These are phyloP conservation scores for Sugiyamaella pinicola DNA, from an alignment of 1,139 yeast genomes.

Conservation along the genomic window DNA sequence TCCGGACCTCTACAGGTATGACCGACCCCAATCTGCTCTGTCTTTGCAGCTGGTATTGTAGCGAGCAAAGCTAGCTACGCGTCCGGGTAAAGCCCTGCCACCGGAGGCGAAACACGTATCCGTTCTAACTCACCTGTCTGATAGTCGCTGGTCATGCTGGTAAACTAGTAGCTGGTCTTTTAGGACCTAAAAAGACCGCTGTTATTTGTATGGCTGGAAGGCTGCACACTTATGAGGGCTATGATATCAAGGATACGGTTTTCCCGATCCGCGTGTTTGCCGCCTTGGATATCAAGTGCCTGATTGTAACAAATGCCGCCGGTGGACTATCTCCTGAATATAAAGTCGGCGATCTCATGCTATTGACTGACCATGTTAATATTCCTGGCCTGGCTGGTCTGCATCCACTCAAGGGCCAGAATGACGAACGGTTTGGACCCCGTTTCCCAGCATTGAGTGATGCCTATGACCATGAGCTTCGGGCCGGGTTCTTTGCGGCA, in stretches of 20 bases:
- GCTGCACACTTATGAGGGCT: conserved; percentile 90
- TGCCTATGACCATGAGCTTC: conserved; percentile 76
- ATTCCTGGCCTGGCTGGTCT: conserved; percentile 87
- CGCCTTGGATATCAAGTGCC: conserved; percentile 57
- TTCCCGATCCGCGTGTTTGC: conserved; percentile 82
- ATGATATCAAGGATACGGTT: conserved; percentile 74
- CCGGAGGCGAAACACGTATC: no score
- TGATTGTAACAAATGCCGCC: conserved; percentile 89
- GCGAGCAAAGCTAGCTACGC: background rate
- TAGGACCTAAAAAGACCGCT: conserved; percentile 70
- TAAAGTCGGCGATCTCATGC: conserved; percentile 87
- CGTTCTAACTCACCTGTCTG: background rate
- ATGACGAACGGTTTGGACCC: conserved; percentile 77
- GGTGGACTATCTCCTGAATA: conserved; percentile 75
- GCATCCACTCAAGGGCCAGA: conserved; percentile 88
- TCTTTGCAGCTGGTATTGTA: background rate
- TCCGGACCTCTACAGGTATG: conserved; percentile 63
- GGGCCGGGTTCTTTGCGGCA: conserved; percentile 52
- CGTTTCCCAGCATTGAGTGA: conserved; percentile 87
- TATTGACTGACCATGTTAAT: conserved; percentile 74
- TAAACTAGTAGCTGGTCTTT: conserved; percentile 71
- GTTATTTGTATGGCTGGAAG: conserved; percentile 95
- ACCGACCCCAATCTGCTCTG: background rate
- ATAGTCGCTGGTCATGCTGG: conserved; percentile 87
- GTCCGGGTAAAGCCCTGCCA: no score